Percentiles rank a stretch among this genome's conserved stretches.
phyloP scores from a whole-genome alignment of 345 rosid genomes.

The Eucalyptus sideroxylon region DNA sequence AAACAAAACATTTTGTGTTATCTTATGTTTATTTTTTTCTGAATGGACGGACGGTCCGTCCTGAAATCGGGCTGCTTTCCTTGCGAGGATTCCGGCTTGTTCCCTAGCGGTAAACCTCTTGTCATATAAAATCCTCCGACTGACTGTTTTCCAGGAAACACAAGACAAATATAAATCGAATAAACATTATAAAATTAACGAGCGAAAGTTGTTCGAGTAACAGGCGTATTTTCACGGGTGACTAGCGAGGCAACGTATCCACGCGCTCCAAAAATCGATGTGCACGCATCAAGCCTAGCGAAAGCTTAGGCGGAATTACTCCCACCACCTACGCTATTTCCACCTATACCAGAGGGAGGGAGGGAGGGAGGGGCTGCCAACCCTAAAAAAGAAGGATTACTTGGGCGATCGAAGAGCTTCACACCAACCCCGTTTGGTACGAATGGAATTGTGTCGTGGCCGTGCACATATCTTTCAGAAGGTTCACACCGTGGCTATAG shows the following conservation, averaged over 20 bases:
- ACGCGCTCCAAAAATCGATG: background rate
- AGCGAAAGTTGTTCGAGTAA: background rate
- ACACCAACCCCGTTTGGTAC: background rate
- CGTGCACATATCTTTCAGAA: background rate
- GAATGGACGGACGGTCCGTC: conserved; percentile 4
- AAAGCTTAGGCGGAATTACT: background rate
- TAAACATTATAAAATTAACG: background rate
- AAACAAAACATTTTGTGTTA: background rate
- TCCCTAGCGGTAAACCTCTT: background rate
- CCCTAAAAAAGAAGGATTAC: background rate
- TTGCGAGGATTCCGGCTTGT: conserved; percentile 27
- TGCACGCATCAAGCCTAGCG: background rate
- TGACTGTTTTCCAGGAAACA: background rate
- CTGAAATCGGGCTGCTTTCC: conserved; percentile 21
- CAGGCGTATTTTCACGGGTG: background rate
- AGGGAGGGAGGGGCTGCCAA: background rate
- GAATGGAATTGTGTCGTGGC: background rate
- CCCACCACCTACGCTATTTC: background rate
- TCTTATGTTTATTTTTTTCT: background rate
- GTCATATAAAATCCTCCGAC: background rate
- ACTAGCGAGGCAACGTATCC: background rate
- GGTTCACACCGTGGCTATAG: background rate
- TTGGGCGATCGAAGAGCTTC: background rate
- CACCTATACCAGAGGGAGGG: background rate
- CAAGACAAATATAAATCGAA: background rate